Base-by-base conservation (phyloP, 805 yeast species). In the Ogataea henricii region DNA sequence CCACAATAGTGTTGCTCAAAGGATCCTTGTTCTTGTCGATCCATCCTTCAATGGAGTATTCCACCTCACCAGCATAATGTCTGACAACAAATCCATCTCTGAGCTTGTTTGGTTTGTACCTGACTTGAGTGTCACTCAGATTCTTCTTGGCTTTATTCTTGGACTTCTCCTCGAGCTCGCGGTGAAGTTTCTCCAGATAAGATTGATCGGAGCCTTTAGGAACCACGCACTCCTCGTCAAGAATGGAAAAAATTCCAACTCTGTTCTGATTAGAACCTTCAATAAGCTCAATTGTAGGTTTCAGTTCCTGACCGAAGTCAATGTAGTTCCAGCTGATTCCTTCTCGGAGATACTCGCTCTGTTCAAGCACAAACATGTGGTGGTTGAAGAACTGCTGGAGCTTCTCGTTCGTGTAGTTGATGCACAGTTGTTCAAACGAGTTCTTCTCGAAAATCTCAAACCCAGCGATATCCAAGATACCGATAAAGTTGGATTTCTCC, bases 31-130 rank as follows among this genome's bases (percentile, higher is more conserved):
- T 94, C 68, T 94, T 94, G 53, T 89, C 89, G 21, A 94, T 70
- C 99, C 99, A 94, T 26, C 91, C 92, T 16, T 86, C 91, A 18
- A 89, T 85, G 27, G 87, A 80, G 66, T 94, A 94, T 59, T 91
- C 96, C n/a, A 94, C 99, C 48, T 82, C 83, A 8, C 96, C 97
- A 20, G 99, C 99, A 68, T 94, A 94, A 68, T 94, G 99, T 49
- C 86, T 83, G 17, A 94, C 73, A 5, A 88, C 74, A 60, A 94
- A 94, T 3, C 96, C 96, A 56, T 79, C 81, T 49, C 84, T 77
- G 38, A 83, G 74, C 56, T 86, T 84, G 47, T 90, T 86, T 29
- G 94, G 83, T 56, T 74, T 79, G 65, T 86, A 94, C 18, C 42
- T 39, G 32, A 17, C 10, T 17, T 37, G 8, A 62, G 86, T 72